phyloP scores from a whole-genome alignment of 441 rosid genomes.

The Jatropha multifida region DNA sequence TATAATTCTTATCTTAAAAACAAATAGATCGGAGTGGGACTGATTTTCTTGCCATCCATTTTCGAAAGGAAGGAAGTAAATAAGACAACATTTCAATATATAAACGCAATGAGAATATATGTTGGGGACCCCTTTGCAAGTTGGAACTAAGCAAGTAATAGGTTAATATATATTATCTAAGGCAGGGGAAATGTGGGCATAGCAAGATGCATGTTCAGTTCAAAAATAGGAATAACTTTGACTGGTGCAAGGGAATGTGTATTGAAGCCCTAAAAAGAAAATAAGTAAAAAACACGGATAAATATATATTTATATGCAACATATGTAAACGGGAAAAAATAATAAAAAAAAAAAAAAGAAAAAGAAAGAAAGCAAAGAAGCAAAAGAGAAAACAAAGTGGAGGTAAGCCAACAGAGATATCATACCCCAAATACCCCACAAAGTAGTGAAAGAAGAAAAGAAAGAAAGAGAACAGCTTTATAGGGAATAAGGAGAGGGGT shows the following conservation, averaged over 20 bases:
- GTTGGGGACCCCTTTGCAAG: slow-evolving; percentile 27
- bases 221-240: slow-evolving; percentile 36
- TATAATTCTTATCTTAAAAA: too few species aligned
- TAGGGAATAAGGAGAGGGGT: slow-evolving; percentile 50
- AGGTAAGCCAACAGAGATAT: slow-evolving; percentile 41
- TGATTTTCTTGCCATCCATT: neutral
- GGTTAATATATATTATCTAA: slow-evolving; percentile 10
- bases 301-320: too few species aligned
- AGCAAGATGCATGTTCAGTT: slow-evolving; percentile 34
- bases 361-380: slow-evolving; percentile 10
- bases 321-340: too few species aligned
- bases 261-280: slow-evolving; percentile 16
- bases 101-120: neutral
- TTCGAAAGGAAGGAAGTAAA: slow-evolving; percentile 26
- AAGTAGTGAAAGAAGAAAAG: slow-evolving; percentile 35
- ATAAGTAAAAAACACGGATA: neutral
- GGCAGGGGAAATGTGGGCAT: slow-evolving; percentile 30
- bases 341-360: neutral
- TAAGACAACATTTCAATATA: slow-evolving; percentile 20
- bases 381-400: slow-evolving; percentile 42
- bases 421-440: slow-evolving; percentile 36
- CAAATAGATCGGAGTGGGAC: neutral
- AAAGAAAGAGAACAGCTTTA: slow-evolving; percentile 46
- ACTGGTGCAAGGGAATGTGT: slow-evolving; percentile 17
- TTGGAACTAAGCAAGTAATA: slow-evolving; percentile 10